These are phyloP conservation scores for Agastache rugosa DNA, from an alignment of 257 asterid genomes.

Conservation along the genomic window DNA sequence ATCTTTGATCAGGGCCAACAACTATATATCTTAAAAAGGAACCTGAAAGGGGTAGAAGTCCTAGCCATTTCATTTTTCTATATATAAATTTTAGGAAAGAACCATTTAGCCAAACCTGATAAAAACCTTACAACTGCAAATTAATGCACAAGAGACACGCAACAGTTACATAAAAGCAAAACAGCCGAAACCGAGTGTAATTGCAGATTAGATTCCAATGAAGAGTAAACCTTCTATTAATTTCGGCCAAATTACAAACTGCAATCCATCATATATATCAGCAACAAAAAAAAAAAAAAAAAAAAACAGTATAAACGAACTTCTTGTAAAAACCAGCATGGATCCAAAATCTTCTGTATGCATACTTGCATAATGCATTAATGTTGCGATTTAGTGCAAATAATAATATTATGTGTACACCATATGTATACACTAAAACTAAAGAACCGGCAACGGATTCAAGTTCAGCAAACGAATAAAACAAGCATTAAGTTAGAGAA, in stretches of 20 bases:
- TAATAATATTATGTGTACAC: neutral
- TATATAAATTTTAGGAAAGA: neutral
- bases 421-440: neutral
- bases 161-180: neutral
- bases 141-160: constrained; percentile 14
- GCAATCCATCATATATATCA: neutral
- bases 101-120: constrained; percentile 4
- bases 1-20: neutral
- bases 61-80: neutral
- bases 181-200: constrained; percentile 24
- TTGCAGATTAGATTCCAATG: neutral
- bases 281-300: constrained; percentile 12
- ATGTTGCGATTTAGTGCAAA: neutral
- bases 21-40: neutral
- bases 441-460: neutral
- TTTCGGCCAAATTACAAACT: neutral
- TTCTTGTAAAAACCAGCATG: neutral
- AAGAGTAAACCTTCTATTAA: neutral
- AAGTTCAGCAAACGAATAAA: constrained; percentile 5
- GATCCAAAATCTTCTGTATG: constrained; percentile 21
- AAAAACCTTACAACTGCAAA: constrained; percentile 4
- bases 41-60: neutral
- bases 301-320: neutral
- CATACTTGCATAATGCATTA: neutral
- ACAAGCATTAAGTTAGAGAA: neutral